These are phyloP conservation scores for Carpinus fangiana DNA, from an alignment of 306 rosid genomes.

Conservation along the genomic window DNA sequence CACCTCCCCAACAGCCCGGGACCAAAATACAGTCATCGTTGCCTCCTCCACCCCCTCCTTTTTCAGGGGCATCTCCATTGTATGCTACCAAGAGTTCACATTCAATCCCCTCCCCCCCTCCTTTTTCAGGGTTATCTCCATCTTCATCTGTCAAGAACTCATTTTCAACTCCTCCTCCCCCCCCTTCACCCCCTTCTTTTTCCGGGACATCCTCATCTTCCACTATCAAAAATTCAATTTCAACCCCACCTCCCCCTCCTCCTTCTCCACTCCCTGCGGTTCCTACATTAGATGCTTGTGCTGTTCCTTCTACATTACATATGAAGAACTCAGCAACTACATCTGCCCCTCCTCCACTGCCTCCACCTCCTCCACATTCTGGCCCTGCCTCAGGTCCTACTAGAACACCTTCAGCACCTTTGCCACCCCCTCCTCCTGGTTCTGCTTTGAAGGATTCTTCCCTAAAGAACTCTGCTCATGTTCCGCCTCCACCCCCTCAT, in stretches of 20 bases:
- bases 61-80: too few relatives aligned
- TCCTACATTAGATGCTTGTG: constrained; percentile 17
- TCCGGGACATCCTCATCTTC: constrained; percentile 31
- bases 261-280: constrained; percentile 36
- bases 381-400: constrained; percentile 33
- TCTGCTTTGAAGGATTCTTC: constrained; percentile 33
- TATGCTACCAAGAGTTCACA: too few relatives aligned
- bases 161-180: constrained; percentile 25
- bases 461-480: constrained; percentile 30
- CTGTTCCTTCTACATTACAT: constrained; percentile 11
- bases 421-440: constrained; percentile 65
- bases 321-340: constrained; percentile 3
- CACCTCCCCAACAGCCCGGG: constrained; percentile 22
- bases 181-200: constrained; percentile 33
- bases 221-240: constrained; percentile 23
- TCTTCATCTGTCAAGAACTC: constrained; percentile 24
- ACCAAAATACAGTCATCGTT: constrained; percentile 30
- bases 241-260: constrained; percentile 35
- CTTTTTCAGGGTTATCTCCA: constrained; percentile 22
- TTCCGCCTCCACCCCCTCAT: constrained; percentile 72
- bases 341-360: constrained; percentile 46
- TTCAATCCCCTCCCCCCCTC: background rate
- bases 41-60: constrained; percentile 9
- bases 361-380: constrained; percentile 60
- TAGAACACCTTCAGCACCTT: constrained; percentile 43